Evolutionary conservation across 75 land plant species (phyloP).

Genomic region (Picea glauca): DNA sequence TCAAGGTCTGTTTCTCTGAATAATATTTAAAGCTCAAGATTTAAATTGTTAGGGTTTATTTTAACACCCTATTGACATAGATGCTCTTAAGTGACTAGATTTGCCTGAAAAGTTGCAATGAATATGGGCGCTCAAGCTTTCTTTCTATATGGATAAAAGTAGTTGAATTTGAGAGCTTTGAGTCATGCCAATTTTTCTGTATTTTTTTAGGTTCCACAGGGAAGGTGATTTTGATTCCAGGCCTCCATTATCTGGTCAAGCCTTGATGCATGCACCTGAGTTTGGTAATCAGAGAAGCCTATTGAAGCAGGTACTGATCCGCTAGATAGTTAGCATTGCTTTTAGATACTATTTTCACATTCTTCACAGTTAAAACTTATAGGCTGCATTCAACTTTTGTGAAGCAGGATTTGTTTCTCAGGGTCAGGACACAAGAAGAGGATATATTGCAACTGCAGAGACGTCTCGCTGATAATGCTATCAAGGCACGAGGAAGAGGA

Average conservation of each 20-base stretch:
- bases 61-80: background rate
- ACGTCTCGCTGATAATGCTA: slow-evolving; percentile 59
- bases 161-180: too few relatives aligned
- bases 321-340: too few relatives aligned
- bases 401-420: slow-evolving; percentile 48
- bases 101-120: too few relatives aligned
- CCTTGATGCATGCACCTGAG: slow-evolving; percentile 34
- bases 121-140: too few relatives aligned
- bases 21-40: slow-evolving; percentile 14
- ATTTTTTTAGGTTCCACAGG: slow-evolving; percentile 21
- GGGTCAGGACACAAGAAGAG: slow-evolving; percentile 53
- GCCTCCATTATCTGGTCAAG: slow-evolving; percentile 28
- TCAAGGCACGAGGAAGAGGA: slow-evolving; percentile 35
- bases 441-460: slow-evolving; percentile 58
- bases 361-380: too few relatives aligned
- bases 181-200: too few relatives aligned
- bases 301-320: slow-evolving; percentile 42
- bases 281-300: slow-evolving; percentile 24
- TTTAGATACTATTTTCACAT: too few relatives aligned
- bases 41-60: background rate
- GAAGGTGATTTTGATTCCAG: slow-evolving; percentile 44
- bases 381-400: background rate
- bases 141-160: too few relatives aligned
- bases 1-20: slow-evolving; percentile 37
- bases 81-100: too few relatives aligned